phyloP scores from a whole-genome alignment of 768 basidiomycete genomes.

The Fistulinella prunicolor region DNA sequence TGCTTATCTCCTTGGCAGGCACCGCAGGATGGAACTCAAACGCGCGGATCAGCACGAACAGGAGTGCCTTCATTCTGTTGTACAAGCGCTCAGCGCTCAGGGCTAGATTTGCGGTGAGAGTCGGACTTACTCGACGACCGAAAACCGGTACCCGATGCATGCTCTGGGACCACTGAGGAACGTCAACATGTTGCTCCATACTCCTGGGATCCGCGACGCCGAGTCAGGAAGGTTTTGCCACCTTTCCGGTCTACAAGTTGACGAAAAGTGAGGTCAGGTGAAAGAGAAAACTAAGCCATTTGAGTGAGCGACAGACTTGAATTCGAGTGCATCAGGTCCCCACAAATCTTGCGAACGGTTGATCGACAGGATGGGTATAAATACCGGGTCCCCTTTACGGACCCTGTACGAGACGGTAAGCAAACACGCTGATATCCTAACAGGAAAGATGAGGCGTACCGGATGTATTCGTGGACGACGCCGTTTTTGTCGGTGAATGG shows the following conservation, averaged over 20 bases:
- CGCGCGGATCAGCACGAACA: conserved; percentile 9
- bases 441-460: conserved; percentile 20
- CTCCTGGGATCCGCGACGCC: conserved; percentile 48
- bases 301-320: conserved; percentile 58
- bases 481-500: conserved; percentile 47
- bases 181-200: conserved; percentile 56
- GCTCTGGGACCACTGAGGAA: conserved; percentile 65
- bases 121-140: conserved; percentile 51
- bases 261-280: too few relatives aligned
- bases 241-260: conserved; percentile 57
- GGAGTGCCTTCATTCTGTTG: conserved; percentile 7
- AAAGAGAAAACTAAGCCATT: too few relatives aligned
- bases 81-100: not conserved
- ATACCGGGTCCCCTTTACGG: conserved; percentile 42
- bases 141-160: conserved; percentile 69
- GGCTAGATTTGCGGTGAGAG: not conserved
- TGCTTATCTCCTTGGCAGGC: conserved; percentile 3
- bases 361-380: conserved; percentile 53
- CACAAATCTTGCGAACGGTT: conserved; percentile 54
- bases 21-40: conserved; percentile 12
- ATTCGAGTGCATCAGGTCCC: conserved; percentile 60
- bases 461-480: conserved; percentile 35
- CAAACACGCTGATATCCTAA: not conserved
- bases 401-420: conserved; percentile 26
- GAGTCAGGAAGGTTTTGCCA: conserved; percentile 52